A percentile compares a stretch with the other conserved stretches of the same genome.
Conservation (phyloP, 106 monocot genomes). For the Cymbidium sinense region DNA sequence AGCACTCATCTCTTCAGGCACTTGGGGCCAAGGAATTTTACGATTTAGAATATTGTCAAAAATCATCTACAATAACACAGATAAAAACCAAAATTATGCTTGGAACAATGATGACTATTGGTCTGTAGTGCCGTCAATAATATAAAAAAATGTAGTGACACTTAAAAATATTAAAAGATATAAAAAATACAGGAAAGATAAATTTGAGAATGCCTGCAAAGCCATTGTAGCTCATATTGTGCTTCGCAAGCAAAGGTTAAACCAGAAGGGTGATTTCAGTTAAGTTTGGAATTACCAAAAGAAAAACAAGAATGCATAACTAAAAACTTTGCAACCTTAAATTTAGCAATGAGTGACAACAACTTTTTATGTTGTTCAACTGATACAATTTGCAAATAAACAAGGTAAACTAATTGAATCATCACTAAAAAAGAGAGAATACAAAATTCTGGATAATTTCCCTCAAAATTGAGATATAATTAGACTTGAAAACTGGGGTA, state of each 20-base stretch:
- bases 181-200: not conserved
- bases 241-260: not conserved
- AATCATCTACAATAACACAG: constrained; percentile 56
- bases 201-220: not conserved
- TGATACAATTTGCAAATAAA: too few species aligned
- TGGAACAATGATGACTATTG: not conserved
- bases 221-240: not conserved
- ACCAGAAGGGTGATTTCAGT: not conserved
- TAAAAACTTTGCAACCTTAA: not conserved
- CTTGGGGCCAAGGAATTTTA: constrained; percentile 91
- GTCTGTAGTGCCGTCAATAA: not conserved
- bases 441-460: too few species aligned
- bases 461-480: too few species aligned
- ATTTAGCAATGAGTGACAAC: not conserved
- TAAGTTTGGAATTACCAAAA: not conserved
- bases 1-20: constrained; percentile 91
- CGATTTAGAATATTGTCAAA: constrained; percentile 98
- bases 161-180: not conserved
- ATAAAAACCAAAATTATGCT: not conserved
- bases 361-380: not conserved
- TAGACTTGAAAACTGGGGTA: too few species aligned
- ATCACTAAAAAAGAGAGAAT: too few species aligned
- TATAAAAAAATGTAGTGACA: not conserved
- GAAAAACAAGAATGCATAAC: not conserved
- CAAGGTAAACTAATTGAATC: too few species aligned